A percentile compares a stretch with the other conserved stretches of the same genome.
These are phyloP conservation scores for Cercospora berteroae DNA, from an alignment of 2,329 filamentous ascomycete species.

Conservation along the genomic window DNA sequence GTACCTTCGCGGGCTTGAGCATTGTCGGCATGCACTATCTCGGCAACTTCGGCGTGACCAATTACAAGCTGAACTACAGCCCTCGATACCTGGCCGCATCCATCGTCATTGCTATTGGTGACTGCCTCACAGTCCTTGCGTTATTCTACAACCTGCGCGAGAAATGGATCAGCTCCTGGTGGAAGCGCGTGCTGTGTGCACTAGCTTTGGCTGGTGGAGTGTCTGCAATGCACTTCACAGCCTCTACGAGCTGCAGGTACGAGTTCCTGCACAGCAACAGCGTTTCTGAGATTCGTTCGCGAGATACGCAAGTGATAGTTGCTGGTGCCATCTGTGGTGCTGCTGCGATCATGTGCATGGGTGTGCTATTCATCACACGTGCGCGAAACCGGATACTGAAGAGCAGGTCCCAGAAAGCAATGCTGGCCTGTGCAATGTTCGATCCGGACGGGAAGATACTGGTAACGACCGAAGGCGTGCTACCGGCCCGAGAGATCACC, in stretches of 20 bases:
- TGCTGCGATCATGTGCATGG: conserved; percentile 40
- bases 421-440: conserved; percentile 62
- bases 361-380: conserved; percentile 40
- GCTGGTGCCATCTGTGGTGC: conserved; percentile 62
- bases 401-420: conserved; percentile 53
- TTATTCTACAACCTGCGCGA: conserved; percentile 76
- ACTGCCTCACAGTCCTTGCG: conserved; percentile 66
- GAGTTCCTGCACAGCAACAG: conserved; percentile 52
- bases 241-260: conserved; percentile 68
- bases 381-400: conserved; percentile 39
- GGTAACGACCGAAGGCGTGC: conserved; percentile 65
- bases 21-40: conserved; percentile 87
- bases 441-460: conserved; percentile 65
- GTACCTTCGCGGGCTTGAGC: conserved; percentile 68
- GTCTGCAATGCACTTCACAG: conserved; percentile 89
- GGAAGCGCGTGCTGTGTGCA: conserved; percentile 68
- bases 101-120: conserved; percentile 68
- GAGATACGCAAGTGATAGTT: conserved; percentile 68
- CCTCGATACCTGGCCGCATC: conserved; percentile 63
- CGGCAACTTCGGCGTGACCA: conserved; percentile 77
- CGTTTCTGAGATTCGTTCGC: conserved; percentile 43
- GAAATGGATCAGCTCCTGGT: conserved; percentile 75
- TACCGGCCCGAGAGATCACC: conserved; percentile 75
- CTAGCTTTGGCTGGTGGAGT: conserved; percentile 69
- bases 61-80: conserved; percentile 67